phyloP scores from a whole-genome alignment of 208 protist genomes.

The Angomonas ambiguus region DNA sequence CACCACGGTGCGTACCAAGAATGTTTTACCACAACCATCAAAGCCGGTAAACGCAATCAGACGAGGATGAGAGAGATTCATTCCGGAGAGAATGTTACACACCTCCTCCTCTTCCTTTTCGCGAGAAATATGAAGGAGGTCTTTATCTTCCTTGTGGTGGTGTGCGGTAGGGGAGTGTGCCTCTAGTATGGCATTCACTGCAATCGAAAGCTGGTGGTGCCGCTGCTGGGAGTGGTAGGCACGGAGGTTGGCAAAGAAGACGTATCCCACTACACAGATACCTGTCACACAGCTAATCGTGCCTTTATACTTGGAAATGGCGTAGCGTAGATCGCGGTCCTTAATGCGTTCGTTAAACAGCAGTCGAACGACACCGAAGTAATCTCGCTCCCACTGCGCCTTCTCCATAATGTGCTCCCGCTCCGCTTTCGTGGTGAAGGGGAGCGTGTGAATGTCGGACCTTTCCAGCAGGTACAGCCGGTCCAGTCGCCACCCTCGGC shows the following conservation, averaged over 20 bases:
- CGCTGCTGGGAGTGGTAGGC: constrained; percentile 49
- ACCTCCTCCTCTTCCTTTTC: constrained; percentile 27
- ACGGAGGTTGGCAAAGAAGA: constrained; percentile 53
- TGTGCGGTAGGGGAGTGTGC: background rate
- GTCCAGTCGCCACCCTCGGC: constrained; percentile 75
- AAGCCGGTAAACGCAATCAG: constrained; percentile 59
- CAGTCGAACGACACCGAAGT: constrained; percentile 38
- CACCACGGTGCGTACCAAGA: constrained; percentile 42
- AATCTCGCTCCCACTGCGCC: constrained; percentile 61
- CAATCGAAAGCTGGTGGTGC: constrained; percentile 36
- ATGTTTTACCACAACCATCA: constrained; percentile 52
- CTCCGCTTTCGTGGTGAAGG: constrained; percentile 32
- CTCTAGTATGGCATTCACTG: constrained; percentile 21
- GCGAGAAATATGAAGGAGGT: constrained; percentile 12
- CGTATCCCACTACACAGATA: constrained; percentile 43
- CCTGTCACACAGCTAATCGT: constrained; percentile 54
- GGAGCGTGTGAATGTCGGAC: constrained; percentile 47
- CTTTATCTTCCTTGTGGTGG: background rate
- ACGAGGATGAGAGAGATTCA: constrained; percentile 30
- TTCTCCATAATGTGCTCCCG: constrained; percentile 41
- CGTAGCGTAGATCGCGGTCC: constrained; percentile 48
- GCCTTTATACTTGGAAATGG: constrained; percentile 63
- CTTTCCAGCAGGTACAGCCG: constrained; percentile 70
- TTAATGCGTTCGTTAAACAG: constrained; percentile 47
- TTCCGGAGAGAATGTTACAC: constrained; percentile 23